phyloP scores from a whole-genome alignment of 2,329 filamentous ascomycete genomes.

The Cladosporium oxysporum region DNA sequence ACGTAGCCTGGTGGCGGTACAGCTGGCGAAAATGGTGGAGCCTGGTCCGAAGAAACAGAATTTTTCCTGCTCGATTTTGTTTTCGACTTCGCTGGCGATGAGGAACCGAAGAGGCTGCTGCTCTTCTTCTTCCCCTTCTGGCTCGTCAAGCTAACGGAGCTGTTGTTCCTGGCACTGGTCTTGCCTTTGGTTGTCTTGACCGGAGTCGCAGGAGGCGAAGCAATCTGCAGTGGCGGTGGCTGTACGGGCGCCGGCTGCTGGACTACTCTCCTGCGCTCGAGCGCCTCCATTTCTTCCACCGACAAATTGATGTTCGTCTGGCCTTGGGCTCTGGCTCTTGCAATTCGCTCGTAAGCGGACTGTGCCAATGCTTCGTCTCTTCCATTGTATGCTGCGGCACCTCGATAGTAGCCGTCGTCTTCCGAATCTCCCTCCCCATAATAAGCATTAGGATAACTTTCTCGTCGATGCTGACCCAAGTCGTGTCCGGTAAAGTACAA shows the following conservation, averaged over 20 bases:
- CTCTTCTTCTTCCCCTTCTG: constrained; percentile 39
- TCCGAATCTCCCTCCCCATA: constrained; percentile 41
- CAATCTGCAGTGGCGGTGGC: constrained; percentile 21
- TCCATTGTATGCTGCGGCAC: constrained; percentile 53
- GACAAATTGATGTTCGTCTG: constrained; percentile 78
- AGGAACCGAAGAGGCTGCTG: constrained; percentile 32
- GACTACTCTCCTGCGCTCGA: constrained; percentile 62
- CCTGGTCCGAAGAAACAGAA: constrained; percentile 27
- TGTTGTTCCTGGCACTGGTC: constrained; percentile 35
- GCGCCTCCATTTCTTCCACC: constrained; percentile 75
- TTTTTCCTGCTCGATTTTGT: constrained; percentile 35
- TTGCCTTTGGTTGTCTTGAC: constrained; percentile 32
- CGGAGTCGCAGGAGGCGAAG: constrained; percentile 22
- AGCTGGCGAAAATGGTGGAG: constrained; percentile 14
- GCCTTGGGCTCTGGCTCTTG: constrained; percentile 73
- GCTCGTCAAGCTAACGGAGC: constrained; percentile 39
- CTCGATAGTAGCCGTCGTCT: constrained; percentile 51
- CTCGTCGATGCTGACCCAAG: constrained; percentile 44
- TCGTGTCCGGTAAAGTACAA: constrained; percentile 53
- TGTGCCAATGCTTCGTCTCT: constrained; percentile 76
- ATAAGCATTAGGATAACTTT: constrained; percentile 48
- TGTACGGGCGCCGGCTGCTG: constrained; percentile 34
- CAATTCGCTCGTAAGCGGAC: constrained; percentile 76
- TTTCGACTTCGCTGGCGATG: constrained; percentile 37
- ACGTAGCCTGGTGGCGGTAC: constrained; percentile 48